Conservation (phyloP, 2,329 filamentous ascomycete genomes). For the Fusarium pseudocircinatum region DNA sequence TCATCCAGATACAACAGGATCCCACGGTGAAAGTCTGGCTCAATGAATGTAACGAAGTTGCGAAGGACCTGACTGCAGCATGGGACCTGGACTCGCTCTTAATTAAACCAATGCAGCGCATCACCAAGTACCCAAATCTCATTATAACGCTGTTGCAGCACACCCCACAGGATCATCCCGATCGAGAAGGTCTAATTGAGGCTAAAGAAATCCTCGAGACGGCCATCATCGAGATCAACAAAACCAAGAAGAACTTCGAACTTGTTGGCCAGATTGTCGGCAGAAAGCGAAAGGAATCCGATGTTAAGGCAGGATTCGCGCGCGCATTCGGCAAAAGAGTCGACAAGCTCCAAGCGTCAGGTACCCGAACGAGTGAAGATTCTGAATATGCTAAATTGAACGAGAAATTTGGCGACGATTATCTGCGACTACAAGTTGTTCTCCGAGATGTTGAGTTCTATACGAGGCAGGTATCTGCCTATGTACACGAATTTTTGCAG, state of each 20-base stretch:
- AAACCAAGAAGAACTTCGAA: slow-evolving; percentile 93
- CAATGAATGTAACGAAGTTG: slow-evolving; percentile 90
- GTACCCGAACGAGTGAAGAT: slow-evolving; percentile 75
- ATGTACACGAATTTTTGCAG: slow-evolving; percentile 82
- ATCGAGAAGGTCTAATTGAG: slow-evolving; percentile 70
- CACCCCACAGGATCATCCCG: slow-evolving; percentile 85
- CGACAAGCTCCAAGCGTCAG: slow-evolving; percentile 79
- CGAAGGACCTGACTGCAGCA: slow-evolving; percentile 89
- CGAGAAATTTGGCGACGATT: slow-evolving; percentile 91
- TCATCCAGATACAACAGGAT: slow-evolving; percentile 71
- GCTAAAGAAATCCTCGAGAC: slow-evolving; percentile 66
- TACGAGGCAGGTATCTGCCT: slow-evolving; percentile 80
- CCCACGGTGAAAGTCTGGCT: slow-evolving; percentile 82
- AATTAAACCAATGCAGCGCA: slow-evolving; percentile 94
- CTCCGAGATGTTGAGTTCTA: slow-evolving; percentile 95
- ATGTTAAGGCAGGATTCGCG: slow-evolving; percentile 83
- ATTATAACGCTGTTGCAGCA: slow-evolving; percentile 81
- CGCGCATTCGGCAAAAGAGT: slow-evolving; percentile 91
- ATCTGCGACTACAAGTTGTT: slow-evolving; percentile 90
- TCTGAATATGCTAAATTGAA: slow-evolving; percentile 81
- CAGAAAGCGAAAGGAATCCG: slow-evolving; percentile 87
- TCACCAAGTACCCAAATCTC: slow-evolving; percentile 92
- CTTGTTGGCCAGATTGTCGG: slow-evolving; percentile 89
- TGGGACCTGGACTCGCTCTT: slow-evolving; percentile 97
- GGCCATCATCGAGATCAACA: slow-evolving; percentile 88